Evolutionary conservation across 495 filamentous ascomycete genomes (phyloP).

Genomic region (Talaromyces nanjingensis): DNA sequence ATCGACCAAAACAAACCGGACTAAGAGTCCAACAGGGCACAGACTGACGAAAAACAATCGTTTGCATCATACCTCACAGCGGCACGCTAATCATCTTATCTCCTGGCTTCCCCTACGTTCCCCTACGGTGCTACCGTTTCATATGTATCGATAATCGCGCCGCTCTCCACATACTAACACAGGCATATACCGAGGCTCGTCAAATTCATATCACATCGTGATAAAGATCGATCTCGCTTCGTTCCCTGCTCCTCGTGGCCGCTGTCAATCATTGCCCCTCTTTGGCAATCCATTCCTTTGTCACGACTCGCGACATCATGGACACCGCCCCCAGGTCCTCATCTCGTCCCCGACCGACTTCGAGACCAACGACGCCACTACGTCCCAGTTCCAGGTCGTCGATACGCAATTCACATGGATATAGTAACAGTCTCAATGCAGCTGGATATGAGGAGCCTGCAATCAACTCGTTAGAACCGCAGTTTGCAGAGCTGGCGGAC

Average conservation of each 20-base stretch:
- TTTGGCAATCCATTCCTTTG: not conserved
- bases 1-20: not conserved
- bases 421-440: slow-evolving; percentile 34
- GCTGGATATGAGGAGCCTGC: slow-evolving; percentile 55
- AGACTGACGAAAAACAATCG: not conserved
- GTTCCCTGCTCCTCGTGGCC: not conserved
- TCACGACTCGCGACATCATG: slow-evolving; percentile 19
- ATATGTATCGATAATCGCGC: not conserved
- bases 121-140: not conserved
- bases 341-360: slow-evolving; percentile 42
- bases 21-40: not conserved
- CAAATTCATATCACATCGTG: not conserved
- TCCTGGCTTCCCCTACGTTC: not conserved
- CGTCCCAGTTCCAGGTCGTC: slow-evolving; percentile 87
- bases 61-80: not conserved
- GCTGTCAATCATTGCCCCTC: not conserved
- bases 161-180: not conserved
- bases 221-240: not conserved
- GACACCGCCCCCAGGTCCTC: slow-evolving; percentile 29
- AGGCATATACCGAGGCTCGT: not conserved
- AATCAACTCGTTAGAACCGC: slow-evolving; percentile 74
- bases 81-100: not conserved
- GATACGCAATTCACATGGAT: slow-evolving; percentile 62
- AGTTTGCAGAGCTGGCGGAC: slow-evolving; percentile 90
- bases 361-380: slow-evolving; percentile 87